Conservation (phyloP, 116 monocot species). For the Thalassia testudinum region DNA sequence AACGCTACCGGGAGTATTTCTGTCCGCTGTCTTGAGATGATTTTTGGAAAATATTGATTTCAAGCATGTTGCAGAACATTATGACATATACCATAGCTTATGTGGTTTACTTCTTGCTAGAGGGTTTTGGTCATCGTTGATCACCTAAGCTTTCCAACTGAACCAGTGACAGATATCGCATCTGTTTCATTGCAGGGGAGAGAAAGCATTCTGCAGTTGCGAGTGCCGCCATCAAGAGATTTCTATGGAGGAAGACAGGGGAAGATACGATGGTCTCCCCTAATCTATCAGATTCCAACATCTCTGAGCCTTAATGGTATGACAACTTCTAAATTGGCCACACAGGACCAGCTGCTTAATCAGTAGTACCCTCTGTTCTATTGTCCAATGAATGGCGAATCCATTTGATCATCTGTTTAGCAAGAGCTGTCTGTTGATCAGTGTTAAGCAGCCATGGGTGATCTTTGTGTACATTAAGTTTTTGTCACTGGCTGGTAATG, state of each 20-base stretch:
- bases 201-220: slow-evolving; percentile 88
- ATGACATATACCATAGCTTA: too few relatives aligned
- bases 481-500: slow-evolving; percentile 1
- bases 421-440: slow-evolving; percentile 57
- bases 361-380: background rate
- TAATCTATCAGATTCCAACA: too few relatives aligned
- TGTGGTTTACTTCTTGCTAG: too few relatives aligned
- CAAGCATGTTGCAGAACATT: too few relatives aligned
- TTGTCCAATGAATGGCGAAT: slow-evolving; percentile 6
- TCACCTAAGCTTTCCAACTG: too few relatives aligned
- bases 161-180: background rate
- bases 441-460: slow-evolving; percentile 63
- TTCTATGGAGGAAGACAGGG: slow-evolving; percentile 56
- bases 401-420: slow-evolving; percentile 40
- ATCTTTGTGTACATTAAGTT: slow-evolving; percentile 35
- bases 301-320: slow-evolving; percentile 23
- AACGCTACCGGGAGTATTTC: too few relatives aligned
- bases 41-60: too few relatives aligned
- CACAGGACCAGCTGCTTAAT: background rate
- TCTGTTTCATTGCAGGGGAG: slow-evolving; percentile 34
- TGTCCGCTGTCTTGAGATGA: too few relatives aligned
- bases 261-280: slow-evolving; percentile 38
- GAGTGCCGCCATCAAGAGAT: slow-evolving; percentile 71
- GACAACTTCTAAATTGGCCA: slow-evolving; percentile 10
- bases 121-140: too few relatives aligned